Evolutionary conservation across 257 asterid species (phyloP).

Genomic region (Mentha longifolia): DNA sequence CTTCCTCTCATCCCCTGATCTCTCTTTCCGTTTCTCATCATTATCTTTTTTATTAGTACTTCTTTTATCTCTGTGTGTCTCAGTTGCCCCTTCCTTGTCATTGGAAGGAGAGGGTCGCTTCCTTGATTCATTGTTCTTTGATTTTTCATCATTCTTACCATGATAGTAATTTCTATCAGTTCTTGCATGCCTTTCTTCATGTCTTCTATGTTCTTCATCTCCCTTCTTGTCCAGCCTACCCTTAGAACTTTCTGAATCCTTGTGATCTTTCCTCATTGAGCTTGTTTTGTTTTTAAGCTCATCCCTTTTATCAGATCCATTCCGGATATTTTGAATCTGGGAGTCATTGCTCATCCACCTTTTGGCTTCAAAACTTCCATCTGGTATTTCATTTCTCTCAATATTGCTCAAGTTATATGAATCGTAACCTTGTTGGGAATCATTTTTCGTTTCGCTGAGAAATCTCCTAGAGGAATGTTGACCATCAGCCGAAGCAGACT

Average conservation of each 20-base stretch:
- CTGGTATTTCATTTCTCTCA: constrained; percentile 52
- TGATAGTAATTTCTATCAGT: constrained; percentile 50
- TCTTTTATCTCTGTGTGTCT: constrained; percentile 56
- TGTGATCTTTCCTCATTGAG: constrained; percentile 47
- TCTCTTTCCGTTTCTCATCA: constrained; percentile 58
- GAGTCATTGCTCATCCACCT: constrained; percentile 45
- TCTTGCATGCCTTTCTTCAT: constrained; percentile 55
- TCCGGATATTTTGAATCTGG: constrained; percentile 36
- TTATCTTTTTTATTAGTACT: constrained; percentile 48
- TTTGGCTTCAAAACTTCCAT: constrained; percentile 41
- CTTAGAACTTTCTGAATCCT: constrained; percentile 46
- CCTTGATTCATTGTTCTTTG: constrained; percentile 69
- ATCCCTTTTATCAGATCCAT: constrained; percentile 54
- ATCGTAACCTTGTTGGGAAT: constrained; percentile 36
- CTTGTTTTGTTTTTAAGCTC: constrained; percentile 49
- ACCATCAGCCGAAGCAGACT: constrained; percentile 34
- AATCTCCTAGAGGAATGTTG: constrained; percentile 43
- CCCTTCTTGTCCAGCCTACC: constrained; percentile 57
- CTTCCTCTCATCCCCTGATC: constrained; percentile 59
- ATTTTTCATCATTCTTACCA: constrained; percentile 57
- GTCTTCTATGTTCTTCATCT: constrained; percentile 58
- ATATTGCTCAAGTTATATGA: constrained; percentile 36
- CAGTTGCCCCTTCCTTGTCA: constrained; percentile 57
- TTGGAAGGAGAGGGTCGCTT: constrained; percentile 59
- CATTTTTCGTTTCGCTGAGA: constrained; percentile 42